Base-by-base conservation (phyloP, 2,329 filamentous ascomycete species). In the Paecilomyces dactylethromorphus region DNA sequence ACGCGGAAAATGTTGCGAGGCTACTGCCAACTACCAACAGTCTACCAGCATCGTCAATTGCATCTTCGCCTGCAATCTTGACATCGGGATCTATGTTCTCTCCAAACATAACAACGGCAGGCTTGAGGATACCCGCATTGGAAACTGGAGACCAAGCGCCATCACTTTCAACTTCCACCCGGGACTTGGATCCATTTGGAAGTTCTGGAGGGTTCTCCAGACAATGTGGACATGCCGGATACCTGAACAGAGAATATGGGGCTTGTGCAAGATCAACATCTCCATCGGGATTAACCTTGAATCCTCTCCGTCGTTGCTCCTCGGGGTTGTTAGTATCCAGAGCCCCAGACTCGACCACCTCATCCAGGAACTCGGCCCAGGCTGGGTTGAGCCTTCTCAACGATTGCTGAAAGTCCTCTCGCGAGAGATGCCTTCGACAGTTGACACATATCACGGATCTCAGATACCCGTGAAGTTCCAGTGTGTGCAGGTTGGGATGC, bases 21-120 rank as follows among this genome's bases (percentile, higher is more conserved):
- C 91, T 96, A 35, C 91, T 97, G 3, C 92, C 94, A 15, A 97
- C 74, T 8, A 97, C 83, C 22, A 97, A 79, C 35, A 97, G 75
- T 60, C 85, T 84, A 5, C 86, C 86, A 1, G 91, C 89, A 29
- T 82, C 82, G 68, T 97, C 90, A 55, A 97, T 85, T 12, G 89
- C 89, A 29, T 85, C 77, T 69, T 97, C 92, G 1, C 92, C 93
- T 0, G 86, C 86, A 1, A 78, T 73, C 72, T 95, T 97, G 35
- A 92, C 87, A 1, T 76, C 68, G 1, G 76, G 74, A 0, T 84
- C 79, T 55, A 97, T 96, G 60, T 86, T 92, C 75, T 97, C 94
- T 15, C 94, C 94, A 72, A 97, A 97, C 91, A 97, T 97, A 66
- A 92, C 87, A 1, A 99, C 92, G 0, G 90, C 90, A 3, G 94